Evolutionary conservation across 345 rosid species (phyloP).

Genomic region (Aquilaria sinensis): DNA sequence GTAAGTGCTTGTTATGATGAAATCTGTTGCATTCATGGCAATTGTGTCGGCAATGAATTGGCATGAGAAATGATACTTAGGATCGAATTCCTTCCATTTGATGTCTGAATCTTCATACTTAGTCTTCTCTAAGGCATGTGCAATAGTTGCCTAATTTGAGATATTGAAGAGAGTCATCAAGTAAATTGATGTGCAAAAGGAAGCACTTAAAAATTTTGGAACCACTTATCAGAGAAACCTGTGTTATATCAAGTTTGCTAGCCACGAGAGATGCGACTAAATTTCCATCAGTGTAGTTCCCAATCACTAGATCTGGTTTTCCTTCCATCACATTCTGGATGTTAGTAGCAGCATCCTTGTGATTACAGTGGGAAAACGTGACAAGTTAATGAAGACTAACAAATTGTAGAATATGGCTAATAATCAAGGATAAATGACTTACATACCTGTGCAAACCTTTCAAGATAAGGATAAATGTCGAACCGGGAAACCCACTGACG

Average conservation of each 20-base stretch:
- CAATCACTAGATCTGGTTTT: constrained; percentile 71
- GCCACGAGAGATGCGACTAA: constrained; percentile 87
- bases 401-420: neutral
- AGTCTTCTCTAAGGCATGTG: constrained; percentile 85
- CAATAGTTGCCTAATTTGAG: constrained; percentile 57
- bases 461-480: constrained; percentile 68
- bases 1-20: constrained; percentile 65
- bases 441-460: constrained; percentile 54
- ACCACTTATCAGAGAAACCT: constrained; percentile 28
- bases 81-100: constrained; percentile 67
- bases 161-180: no score
- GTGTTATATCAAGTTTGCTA: constrained; percentile 62
- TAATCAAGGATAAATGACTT: neutral
- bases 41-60: constrained; percentile 72
- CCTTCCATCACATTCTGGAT: constrained; percentile 62
- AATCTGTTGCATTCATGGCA: constrained; percentile 67
- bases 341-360: constrained; percentile 58
- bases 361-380: neutral
- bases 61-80: constrained; percentile 71
- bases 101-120: constrained; percentile 67
- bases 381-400: neutral
- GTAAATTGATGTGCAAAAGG: neutral
- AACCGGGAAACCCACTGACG: constrained; percentile 76
- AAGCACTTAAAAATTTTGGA: neutral
- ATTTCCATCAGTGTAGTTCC: constrained; percentile 80